Evolutionary conservation across 1,284 basidiomycete genomes (phyloP).

Genomic region (Microbotryum violaceum): DNA sequence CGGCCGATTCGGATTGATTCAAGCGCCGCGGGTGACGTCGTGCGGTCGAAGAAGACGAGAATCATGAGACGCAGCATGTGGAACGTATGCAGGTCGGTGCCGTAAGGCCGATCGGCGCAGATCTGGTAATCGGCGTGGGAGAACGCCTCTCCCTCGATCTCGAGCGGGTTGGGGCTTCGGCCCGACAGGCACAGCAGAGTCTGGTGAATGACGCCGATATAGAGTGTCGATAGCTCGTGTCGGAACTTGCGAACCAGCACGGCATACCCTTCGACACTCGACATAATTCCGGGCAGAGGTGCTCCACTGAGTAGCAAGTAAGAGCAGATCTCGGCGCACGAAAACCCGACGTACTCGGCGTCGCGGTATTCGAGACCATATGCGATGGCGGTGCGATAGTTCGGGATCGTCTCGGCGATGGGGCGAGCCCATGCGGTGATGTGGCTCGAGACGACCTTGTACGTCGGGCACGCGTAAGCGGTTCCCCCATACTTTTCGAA

Average conservation of each 20-base stretch:
- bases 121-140: constrained; percentile 13
- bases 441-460: constrained; percentile 26
- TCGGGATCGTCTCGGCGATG: constrained; percentile 9
- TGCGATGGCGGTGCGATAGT: constrained; percentile 11
- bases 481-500: constrained; percentile 21
- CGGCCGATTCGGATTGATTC: constrained; percentile 15
- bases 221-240: constrained; percentile 23
- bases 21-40: background rate
- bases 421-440: constrained; percentile 18
- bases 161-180: constrained; percentile 2
- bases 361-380: constrained; percentile 27
- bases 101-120: constrained; percentile 1
- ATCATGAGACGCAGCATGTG: constrained; percentile 24
- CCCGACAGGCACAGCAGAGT: constrained; percentile 14
- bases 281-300: constrained; percentile 11
- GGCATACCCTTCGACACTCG: constrained; percentile 25
- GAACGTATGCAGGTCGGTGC: constrained; percentile 1
- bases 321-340: constrained; percentile 17
- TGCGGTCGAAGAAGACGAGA: constrained; percentile 17
- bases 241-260: constrained; percentile 30
- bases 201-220: constrained; percentile 20
- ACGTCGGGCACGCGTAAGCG: constrained; percentile 26
- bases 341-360: constrained; percentile 27
- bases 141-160: constrained; percentile 27
- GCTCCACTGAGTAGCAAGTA: constrained; percentile 12